Evolutionary conservation across 257 asterid genomes (phyloP).

Genomic region (Echites panduratus): DNA sequence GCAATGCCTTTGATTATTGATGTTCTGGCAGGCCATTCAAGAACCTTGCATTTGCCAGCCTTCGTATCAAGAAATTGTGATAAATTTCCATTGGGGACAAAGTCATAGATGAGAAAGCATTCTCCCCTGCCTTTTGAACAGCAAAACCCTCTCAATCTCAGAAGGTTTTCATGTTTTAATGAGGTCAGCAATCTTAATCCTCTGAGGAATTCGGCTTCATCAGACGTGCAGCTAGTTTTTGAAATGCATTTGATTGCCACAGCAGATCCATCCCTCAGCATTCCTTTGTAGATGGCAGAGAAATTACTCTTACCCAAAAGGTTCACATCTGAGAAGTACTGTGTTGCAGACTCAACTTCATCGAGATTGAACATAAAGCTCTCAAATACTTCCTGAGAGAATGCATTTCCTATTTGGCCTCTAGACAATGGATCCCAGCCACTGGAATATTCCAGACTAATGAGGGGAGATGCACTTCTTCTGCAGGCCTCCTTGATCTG

Average conservation of each 20-base stretch:
- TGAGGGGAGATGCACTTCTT: conserved; percentile 81
- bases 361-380: conserved; percentile 79
- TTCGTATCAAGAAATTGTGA: conserved; percentile 63
- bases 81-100: conserved; percentile 74
- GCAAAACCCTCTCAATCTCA: conserved; percentile 87
- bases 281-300: conserved; percentile 72
- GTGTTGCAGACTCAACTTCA: conserved; percentile 88
- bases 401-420: conserved; percentile 44
- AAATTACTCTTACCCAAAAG: conserved; percentile 78
- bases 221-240: conserved; percentile 83
- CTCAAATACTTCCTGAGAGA: conserved; percentile 77
- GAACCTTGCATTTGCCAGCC: conserved; percentile 47
- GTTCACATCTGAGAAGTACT: conserved; percentile 69
- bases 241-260: conserved; percentile 91
- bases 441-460: conserved; percentile 68
- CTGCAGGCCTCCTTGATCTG: conserved; percentile 50
- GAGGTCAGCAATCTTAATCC: conserved; percentile 73
- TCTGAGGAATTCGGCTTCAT: conserved; percentile 67
- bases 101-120: conserved; percentile 85
- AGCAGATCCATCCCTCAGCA: conserved; percentile 66
- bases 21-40: conserved; percentile 77
- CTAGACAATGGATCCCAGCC: conserved; percentile 89
- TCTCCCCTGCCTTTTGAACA: conserved; percentile 94
- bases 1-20: conserved; percentile 79
- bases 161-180: conserved; percentile 70